These are phyloP conservation scores for Apiospora aurea DNA, from an alignment of 2,329 filamentous ascomycete species.

Conservation along the genomic window DNA sequence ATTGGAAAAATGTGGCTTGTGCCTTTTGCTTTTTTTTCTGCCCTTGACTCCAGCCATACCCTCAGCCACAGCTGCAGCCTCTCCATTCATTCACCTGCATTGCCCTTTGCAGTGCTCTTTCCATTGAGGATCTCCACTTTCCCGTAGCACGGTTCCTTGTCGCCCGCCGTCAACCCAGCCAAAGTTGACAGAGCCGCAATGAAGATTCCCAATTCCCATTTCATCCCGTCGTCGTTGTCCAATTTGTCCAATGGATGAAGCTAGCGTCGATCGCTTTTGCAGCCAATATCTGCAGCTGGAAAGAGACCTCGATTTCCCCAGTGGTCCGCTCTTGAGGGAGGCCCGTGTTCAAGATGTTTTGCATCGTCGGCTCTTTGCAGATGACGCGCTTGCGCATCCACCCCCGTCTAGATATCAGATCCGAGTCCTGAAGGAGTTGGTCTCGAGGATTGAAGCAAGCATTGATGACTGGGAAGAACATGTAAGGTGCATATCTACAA, in stretches of 20 bases:
- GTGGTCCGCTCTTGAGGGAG: conserved; percentile 62
- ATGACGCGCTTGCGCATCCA: conserved; percentile 58
- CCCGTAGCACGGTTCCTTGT: not conserved
- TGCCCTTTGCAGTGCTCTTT: too few relatives aligned
- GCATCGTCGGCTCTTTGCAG: conserved; percentile 71
- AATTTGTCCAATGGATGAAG: not conserved
- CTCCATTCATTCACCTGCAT: not conserved
- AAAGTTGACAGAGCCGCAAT: conserved; percentile 1
- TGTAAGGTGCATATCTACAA: conserved; percentile 63
- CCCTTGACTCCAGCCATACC: not conserved
- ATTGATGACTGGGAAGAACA: conserved; percentile 85
- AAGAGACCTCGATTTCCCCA: conserved; percentile 68
- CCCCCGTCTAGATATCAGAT: conserved; percentile 75
- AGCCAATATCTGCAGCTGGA: conserved; percentile 84
- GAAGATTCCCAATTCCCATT: not conserved
- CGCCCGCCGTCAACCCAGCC: not conserved
- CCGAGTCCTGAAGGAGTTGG: conserved; percentile 75
- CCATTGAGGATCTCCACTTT: not conserved
- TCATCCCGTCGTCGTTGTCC: not conserved
- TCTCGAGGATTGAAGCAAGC: conserved; percentile 73
- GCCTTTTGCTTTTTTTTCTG: not conserved
- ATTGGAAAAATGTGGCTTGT: not conserved
- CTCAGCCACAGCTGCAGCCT: conserved; percentile 10
- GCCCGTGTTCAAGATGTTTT: conserved; percentile 70
- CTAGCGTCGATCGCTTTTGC: conserved; percentile 60